Evolutionary conservation across 164 flowering plant species (phyloP), one percentile per base, ranked within the genome.

Genomic region (Berberis thunbergii): DNA sequence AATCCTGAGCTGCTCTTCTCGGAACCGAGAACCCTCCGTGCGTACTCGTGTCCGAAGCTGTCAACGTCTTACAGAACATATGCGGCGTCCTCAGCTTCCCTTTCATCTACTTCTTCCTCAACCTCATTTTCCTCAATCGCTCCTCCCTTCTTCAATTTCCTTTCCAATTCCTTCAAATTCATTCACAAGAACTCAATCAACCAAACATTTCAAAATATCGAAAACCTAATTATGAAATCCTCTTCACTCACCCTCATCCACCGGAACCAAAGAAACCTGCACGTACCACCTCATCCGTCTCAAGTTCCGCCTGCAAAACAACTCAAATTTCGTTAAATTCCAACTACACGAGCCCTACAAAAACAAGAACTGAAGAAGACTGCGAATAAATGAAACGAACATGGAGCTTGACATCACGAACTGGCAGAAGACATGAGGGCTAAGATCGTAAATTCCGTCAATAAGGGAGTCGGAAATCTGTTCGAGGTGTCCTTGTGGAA

Each of bases 11-110:
- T 57, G 97, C 99, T 40, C 97, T 82, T 5, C 99, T 86, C 63
- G 99, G 99, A 4, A 95, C 99, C 11, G 99, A 95, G 74, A 95
- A 95, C 11, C 97, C 99, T n/a, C 99, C 99, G 73, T 95, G 99
- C 26, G 96, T 91, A 74, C 97, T 95, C 1, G 99, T 95, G 72
- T 95, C 99, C 26, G 99, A 95, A 63, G 99, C 97, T 40, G 99
- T 95, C 45, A 95, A 89, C 2, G 97, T 95, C 79, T 95, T 95
- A 74, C 99, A 95, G 76, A 95, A 95, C 99, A 95, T 95, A 68
- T 95, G 99, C 12, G 97, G 96, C 8, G 91, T 91, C 1, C 71
- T 72, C 1, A 81, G 64, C 74, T 79, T 88, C 10, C 46, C 73
- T 41, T n/a, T 83, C 89, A 62, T 45, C 50, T 48, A 79, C 86